These are phyloP conservation scores for Thalassiosira hispida DNA, from an alignment of 352 stramenopile genomes.

Conservation along the genomic window DNA sequence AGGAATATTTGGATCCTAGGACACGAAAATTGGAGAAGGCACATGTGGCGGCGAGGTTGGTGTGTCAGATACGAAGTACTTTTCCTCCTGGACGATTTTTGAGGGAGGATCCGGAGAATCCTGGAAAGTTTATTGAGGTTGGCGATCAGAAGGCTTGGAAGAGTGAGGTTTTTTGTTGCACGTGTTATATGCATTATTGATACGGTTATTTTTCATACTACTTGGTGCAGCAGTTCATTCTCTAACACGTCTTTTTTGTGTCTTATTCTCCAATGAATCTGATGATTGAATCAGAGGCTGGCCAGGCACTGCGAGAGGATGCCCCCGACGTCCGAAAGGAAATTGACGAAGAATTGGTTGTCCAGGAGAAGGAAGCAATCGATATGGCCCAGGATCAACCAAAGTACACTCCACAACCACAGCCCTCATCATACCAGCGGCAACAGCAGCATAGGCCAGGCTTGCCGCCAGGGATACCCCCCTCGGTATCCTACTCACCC, in stretches of 20 bases:
- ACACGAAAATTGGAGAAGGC: slow-evolving; percentile 81
- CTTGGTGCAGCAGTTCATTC: too few species aligned
- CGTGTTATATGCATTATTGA: neutral
- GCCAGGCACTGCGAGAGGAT: slow-evolving; percentile 56
- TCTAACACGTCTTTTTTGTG: too few species aligned
- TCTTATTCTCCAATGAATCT: too few species aligned
- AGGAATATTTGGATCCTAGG: slow-evolving; percentile 50
- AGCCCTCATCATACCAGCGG: slow-evolving; percentile 16
- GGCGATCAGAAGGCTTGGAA: slow-evolving; percentile 60
- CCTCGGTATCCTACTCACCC: slow-evolving; percentile 50
- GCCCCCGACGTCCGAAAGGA: slow-evolving; percentile 55
- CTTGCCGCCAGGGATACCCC: slow-evolving; percentile 41
- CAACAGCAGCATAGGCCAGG: slow-evolving; percentile 21
- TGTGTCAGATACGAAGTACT: slow-evolving; percentile 66
- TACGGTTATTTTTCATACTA: neutral
- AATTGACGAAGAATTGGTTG: slow-evolving; percentile 48
- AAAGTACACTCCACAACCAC: slow-evolving; percentile 12
- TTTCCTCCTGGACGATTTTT: slow-evolving; percentile 75
- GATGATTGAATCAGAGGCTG: slow-evolving; percentile 47
- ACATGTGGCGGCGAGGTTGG: slow-evolving; percentile 73
- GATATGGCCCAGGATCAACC: neutral
- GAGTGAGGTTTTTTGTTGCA: slow-evolving; percentile 41
- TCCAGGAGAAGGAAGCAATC: slow-evolving; percentile 3
- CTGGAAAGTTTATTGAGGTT: slow-evolving; percentile 49
- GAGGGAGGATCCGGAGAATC: slow-evolving; percentile 66